These are phyloP conservation scores for Nannizzia gypsea DNA, from an alignment of 2,329 filamentous ascomycete species.

Conservation along the genomic window DNA sequence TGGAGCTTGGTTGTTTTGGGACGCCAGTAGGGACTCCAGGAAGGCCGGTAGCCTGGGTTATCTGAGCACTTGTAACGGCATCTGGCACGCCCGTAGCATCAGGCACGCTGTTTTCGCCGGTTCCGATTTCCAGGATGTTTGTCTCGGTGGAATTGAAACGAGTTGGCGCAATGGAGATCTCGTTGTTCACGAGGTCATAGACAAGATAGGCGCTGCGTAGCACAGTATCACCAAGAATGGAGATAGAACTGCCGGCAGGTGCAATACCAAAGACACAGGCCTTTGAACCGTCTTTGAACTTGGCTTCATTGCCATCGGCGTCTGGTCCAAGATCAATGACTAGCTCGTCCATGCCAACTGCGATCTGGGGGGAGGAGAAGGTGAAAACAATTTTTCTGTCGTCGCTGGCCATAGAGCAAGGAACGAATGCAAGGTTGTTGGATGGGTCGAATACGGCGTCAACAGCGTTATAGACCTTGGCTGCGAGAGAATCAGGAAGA, in stretches of 20 bases:
- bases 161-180: constrained; percentile 59
- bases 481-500: constrained; percentile 43
- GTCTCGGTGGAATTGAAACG: constrained; percentile 45
- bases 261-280: constrained; percentile 59
- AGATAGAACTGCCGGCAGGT: constrained; percentile 44
- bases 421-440: constrained; percentile 41
- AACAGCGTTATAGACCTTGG: constrained; percentile 47
- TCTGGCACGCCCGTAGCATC: constrained; percentile 31
- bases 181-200: constrained; percentile 60
- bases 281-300: constrained; percentile 41
- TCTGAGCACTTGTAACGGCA: constrained; percentile 15
- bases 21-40: neutral
- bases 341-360: constrained; percentile 46
- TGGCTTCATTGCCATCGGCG: constrained; percentile 37
- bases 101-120: constrained; percentile 38
- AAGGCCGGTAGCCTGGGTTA: constrained; percentile 10
- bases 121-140: constrained; percentile 43
- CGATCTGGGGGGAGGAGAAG: constrained; percentile 43
- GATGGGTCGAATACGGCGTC: constrained; percentile 46
- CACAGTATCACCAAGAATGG: constrained; percentile 63
- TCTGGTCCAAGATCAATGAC: constrained; percentile 47
- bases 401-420: constrained; percentile 39
- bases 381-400: constrained; percentile 42
- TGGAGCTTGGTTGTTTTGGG: neutral
- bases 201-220: constrained; percentile 64